Evolutionary conservation across 2,329 filamentous ascomycete genomes (phyloP).

Genomic region (Fusarium sp.): DNA sequence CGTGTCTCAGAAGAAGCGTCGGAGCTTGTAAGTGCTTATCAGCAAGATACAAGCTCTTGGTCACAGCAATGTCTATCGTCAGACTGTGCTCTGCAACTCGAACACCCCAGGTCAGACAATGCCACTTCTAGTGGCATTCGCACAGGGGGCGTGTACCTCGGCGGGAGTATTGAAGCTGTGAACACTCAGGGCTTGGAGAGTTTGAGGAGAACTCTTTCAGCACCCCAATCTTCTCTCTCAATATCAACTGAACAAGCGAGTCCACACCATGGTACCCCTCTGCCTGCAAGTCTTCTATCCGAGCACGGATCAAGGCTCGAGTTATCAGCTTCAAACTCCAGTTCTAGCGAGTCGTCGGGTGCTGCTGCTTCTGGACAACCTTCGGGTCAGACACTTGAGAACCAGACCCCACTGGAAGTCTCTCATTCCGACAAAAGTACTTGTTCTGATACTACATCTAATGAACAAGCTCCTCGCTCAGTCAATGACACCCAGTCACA

Average conservation of each 20-base stretch:
- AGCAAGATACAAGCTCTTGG: not conserved
- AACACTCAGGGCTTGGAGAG: constrained; percentile 6
- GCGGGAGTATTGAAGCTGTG: not conserved
- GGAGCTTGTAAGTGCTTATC: not conserved
- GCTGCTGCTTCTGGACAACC: not conserved
- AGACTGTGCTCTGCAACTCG: not conserved
- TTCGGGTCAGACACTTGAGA: not conserved
- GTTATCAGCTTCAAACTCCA: not conserved
- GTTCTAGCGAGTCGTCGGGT: not conserved
- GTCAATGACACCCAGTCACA: not conserved
- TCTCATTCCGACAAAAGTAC: not conserved
- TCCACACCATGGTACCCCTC: constrained; percentile 1
- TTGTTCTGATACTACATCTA: not conserved
- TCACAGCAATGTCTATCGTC: not conserved
- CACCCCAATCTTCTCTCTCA: not conserved
- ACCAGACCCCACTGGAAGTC: constrained; percentile 8
- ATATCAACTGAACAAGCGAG: constrained; percentile 1
- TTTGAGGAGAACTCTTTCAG: not conserved
- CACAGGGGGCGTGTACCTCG: constrained; percentile 11
- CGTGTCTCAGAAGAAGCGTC: not conserved
- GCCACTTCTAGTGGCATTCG: not conserved
- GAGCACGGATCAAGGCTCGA: not conserved
- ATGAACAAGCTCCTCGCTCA: not conserved
- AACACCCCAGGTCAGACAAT: constrained; percentile 1
- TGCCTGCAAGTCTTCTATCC: not conserved